Percentiles rank a stretch among this genome's conserved stretches.
Conservation (phyloP, 2,329 filamentous ascomycete genomes). For the Verruconis gallopava region DNA sequence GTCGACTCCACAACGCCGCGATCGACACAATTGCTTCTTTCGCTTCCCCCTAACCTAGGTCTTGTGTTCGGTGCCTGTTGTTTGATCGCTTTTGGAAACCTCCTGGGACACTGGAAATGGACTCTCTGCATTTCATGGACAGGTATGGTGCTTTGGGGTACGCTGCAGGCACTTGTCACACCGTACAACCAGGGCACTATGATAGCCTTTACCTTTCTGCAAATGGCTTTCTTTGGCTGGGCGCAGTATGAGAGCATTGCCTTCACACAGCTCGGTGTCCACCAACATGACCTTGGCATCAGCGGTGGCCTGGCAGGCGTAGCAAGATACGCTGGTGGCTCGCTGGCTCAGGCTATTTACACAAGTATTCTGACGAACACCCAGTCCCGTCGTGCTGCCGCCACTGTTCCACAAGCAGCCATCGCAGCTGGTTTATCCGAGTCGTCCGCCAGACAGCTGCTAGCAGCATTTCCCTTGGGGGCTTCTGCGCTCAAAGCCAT, state of each 20-base stretch:
- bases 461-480: slow-evolving; percentile 17
- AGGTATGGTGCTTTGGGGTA: slow-evolving; percentile 37
- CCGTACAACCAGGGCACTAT: slow-evolving; percentile 33
- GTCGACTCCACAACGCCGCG: slow-evolving; percentile 20
- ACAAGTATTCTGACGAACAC: slow-evolving; percentile 29
- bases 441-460: slow-evolving; percentile 14
- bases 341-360: slow-evolving; percentile 30
- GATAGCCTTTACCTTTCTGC: slow-evolving; percentile 36
- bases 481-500: slow-evolving; percentile 12
- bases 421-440: slow-evolving; percentile 1
- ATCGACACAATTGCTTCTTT: slow-evolving; percentile 23
- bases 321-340: slow-evolving; percentile 31
- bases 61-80: slow-evolving; percentile 6
- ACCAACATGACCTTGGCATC: slow-evolving; percentile 36
- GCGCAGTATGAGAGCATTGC: slow-evolving; percentile 36
- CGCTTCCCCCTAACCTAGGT: slow-evolving; percentile 33
- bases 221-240: slow-evolving; percentile 34
- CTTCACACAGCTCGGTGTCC: slow-evolving; percentile 37
- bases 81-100: slow-evolving; percentile 27
- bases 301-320: slow-evolving; percentile 31
- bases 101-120: slow-evolving; percentile 35
- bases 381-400: slow-evolving; percentile 13
- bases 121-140: slow-evolving; percentile 30
- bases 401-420: slow-evolving; percentile 15
- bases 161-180: slow-evolving; percentile 30